Percentiles rank a stretch among this genome's conserved stretches.
Evolutionary conservation across 2,329 filamentous ascomycete genomes (phyloP).

Genomic region (Madurella fahalii): DNA sequence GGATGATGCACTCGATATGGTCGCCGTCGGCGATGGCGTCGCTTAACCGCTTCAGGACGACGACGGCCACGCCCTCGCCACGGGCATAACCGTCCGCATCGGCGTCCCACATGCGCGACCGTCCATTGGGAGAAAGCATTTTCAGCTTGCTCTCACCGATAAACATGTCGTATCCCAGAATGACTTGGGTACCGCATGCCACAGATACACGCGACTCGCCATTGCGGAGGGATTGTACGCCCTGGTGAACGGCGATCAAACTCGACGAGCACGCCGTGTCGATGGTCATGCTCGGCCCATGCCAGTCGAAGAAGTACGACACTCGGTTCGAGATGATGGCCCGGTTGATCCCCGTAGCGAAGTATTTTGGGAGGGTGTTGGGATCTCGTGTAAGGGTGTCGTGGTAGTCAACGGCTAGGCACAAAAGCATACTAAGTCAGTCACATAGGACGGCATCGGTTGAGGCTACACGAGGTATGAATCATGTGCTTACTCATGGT

Average conservation of each 20-base stretch:
- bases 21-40: slow-evolving; percentile 37
- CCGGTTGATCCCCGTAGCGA: slow-evolving; percentile 27
- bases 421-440: no score
- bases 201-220: slow-evolving; percentile 10
- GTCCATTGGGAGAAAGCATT: slow-evolving; percentile 37
- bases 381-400: slow-evolving; percentile 7
- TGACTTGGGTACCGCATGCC: slow-evolving; percentile 33
- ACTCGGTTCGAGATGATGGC: slow-evolving; percentile 34
- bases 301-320: slow-evolving; percentile 32
- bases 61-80: slow-evolving; percentile 44
- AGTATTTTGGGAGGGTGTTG: slow-evolving; percentile 15
- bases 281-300: slow-evolving; percentile 19
- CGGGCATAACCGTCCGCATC: slow-evolving; percentile 48
- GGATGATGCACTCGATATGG: slow-evolving; percentile 32
- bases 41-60: slow-evolving; percentile 42
- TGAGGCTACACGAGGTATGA: no score
- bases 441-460: no score
- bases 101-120: slow-evolving; percentile 42
- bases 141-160: slow-evolving; percentile 35
- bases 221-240: slow-evolving; percentile 28
- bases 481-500: slow-evolving; percentile 18
- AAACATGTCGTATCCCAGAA: slow-evolving; percentile 33
- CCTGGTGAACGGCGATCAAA: slow-evolving; percentile 28
- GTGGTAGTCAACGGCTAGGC: slow-evolving; percentile 25
- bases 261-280: slow-evolving; percentile 21